A percentile compares a stretch with the other conserved stretches of the same genome.
phyloP scores from a whole-genome alignment of 768 basidiomycete species.

The Kwoniella europaea region DNA sequence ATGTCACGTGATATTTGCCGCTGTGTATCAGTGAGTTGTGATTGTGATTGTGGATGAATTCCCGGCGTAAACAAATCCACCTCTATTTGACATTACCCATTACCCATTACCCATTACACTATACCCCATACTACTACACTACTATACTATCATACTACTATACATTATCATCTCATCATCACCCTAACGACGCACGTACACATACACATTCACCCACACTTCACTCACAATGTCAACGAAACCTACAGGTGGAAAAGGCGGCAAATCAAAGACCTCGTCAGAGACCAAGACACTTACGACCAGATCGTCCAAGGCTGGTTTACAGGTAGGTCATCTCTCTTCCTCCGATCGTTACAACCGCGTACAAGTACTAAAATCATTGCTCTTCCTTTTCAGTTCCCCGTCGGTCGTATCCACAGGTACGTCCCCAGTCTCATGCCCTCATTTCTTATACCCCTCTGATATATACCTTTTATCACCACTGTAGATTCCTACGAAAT shows the following conservation, averaged over 20 bases:
- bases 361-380: conserved; percentile 3
- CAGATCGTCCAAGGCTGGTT: conserved; percentile 79
- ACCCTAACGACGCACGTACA: neutral
- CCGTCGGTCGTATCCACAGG: conserved; percentile 96
- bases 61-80: conserved; percentile 17
- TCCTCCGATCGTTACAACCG: conserved; percentile 6
- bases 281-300: conserved; percentile 59
- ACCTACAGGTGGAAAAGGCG: conserved; percentile 57
- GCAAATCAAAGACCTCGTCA: conserved; percentile 58
- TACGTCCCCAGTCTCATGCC: conserved; percentile 60
- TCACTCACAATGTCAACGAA: conserved; percentile 46
- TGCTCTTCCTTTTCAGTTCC: conserved; percentile 67
- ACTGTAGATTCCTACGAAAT: conserved; percentile 68
- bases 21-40: conserved; percentile 3
- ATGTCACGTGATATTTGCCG: conserved; percentile 7
- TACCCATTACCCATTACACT: neutral
- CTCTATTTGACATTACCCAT: neutral
- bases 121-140: neutral
- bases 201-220: neutral
- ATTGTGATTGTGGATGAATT: neutral
- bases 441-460: neutral
- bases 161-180: neutral
- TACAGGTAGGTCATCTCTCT: conserved; percentile 67
- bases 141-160: neutral
- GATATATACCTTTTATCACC: neutral